Percentiles rank a stretch among this genome's conserved stretches.
phyloP scores from a whole-genome alignment of 129 eudicot species.

The Pulicaria dysenterica region DNA sequence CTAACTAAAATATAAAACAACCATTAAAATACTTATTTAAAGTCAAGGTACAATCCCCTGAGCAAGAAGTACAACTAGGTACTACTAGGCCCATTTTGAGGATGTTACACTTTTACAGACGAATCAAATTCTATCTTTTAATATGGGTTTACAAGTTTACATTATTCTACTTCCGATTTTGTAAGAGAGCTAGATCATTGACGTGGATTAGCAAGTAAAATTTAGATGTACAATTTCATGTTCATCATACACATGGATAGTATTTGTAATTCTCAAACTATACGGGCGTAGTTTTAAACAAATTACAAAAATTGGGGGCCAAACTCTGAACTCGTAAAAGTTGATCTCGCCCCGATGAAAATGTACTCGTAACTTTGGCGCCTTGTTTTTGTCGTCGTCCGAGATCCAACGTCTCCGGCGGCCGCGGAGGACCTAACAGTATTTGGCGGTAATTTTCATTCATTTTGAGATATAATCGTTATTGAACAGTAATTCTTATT shows the following conservation, averaged over 20 bases:
- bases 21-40: too few relatives aligned
- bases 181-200: too few relatives aligned
- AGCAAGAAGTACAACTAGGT: too few relatives aligned
- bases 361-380: slow-evolving; percentile 1
- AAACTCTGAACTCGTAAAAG: not conserved
- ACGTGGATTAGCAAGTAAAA: too few relatives aligned
- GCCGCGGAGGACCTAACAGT: not conserved
- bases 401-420: slow-evolving; percentile 16
- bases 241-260: not conserved
- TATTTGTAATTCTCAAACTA: not conserved
- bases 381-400: slow-evolving; percentile 18
- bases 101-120: too few relatives aligned
- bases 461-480: not conserved
- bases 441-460: not conserved
- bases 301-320: not conserved
- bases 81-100: too few relatives aligned
- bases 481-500: not conserved
- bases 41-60: too few relatives aligned
- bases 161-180: too few relatives aligned
- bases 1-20: too few relatives aligned
- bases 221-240: not conserved
- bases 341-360: not conserved
- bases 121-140: too few relatives aligned
- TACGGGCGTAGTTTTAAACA: not conserved
- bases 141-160: too few relatives aligned